These are phyloP conservation scores for Helminthosporium solani DNA, from an alignment of 2,329 filamentous ascomycete genomes.

Conservation along the genomic window DNA sequence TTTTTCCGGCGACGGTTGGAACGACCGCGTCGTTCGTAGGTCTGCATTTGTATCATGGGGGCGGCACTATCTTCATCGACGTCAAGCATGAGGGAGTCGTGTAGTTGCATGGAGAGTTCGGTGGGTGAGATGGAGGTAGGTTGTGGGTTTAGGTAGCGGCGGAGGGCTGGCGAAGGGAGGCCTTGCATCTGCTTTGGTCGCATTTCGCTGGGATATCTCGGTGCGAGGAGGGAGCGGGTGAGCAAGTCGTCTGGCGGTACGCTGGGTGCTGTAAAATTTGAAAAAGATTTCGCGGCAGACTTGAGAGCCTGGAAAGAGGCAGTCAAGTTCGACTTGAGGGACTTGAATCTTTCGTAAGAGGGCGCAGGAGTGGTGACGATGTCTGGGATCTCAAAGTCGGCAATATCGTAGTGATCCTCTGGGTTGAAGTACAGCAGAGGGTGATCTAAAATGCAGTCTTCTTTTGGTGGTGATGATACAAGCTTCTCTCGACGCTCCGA, in stretches of 20 bases:
- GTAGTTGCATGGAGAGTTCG: constrained; percentile 43
- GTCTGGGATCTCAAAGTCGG: constrained; percentile 31
- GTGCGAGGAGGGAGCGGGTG: constrained; percentile 60
- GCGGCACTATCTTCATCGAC: constrained; percentile 43
- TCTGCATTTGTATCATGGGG: constrained; percentile 64
- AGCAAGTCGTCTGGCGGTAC: constrained; percentile 61
- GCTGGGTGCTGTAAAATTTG: constrained; percentile 56
- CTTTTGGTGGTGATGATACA: constrained; percentile 50
- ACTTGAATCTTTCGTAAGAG: constrained; percentile 44
- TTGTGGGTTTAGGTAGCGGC: constrained; percentile 62
- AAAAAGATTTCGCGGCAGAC: constrained; percentile 61
- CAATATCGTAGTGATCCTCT: constrained; percentile 36
- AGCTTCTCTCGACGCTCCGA: constrained; percentile 47
- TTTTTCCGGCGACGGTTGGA: constrained; percentile 24
- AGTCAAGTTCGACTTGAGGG: constrained; percentile 64
- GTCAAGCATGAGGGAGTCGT: constrained; percentile 40
- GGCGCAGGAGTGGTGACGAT: constrained; percentile 21
- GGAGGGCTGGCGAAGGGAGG: constrained; percentile 57
- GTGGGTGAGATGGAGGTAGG: constrained; percentile 42
- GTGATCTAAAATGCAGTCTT: constrained; percentile 59
- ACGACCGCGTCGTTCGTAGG: constrained; percentile 51
- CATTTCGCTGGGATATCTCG: constrained; percentile 61
- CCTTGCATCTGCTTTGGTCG: constrained; percentile 57
- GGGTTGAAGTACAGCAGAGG: constrained; percentile 52
- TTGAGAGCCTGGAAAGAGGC: constrained; percentile 63